Conservation (phyloP, 352 stramenopile genomes). For the Pythium monospermum region DNA sequence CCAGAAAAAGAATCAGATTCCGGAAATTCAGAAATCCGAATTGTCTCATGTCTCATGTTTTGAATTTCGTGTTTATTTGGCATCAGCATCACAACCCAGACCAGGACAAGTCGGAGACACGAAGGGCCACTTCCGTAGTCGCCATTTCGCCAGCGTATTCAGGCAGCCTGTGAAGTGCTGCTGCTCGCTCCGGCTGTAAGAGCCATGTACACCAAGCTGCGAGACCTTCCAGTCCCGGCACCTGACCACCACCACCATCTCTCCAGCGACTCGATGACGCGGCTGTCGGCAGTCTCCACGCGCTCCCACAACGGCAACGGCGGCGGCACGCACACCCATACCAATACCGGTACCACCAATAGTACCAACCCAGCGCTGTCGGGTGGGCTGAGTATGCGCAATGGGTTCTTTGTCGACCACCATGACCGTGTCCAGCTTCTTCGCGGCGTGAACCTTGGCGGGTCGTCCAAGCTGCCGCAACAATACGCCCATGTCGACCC, state of each 20-base stretch:
- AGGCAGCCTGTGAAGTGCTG: too few species aligned
- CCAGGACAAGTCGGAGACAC: too few species aligned
- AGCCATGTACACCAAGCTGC: background rate
- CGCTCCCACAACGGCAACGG: background rate
- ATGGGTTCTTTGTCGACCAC: conserved; percentile 81
- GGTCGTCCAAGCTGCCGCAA: conserved; percentile 81
- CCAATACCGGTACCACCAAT: too few species aligned
- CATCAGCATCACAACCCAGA: too few species aligned
- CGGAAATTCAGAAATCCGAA: too few species aligned
- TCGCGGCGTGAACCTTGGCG: conserved; percentile 85
- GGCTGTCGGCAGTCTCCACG: conserved; percentile 2
- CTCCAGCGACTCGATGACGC: conserved; percentile 7
- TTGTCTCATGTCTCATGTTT: too few species aligned
- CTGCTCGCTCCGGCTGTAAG: too few species aligned
- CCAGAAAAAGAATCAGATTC: too few species aligned
- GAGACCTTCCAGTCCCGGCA: background rate
- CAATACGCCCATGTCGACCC: conserved; percentile 50
- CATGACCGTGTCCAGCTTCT: conserved; percentile 69
- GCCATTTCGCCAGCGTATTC: too few species aligned
- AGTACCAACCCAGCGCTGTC: too few species aligned
- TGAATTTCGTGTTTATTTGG: too few species aligned
- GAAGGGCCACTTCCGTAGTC: too few species aligned
- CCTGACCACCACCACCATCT: background rate
- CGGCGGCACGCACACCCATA: background rate
- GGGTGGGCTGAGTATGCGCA: conserved; percentile 34